Evolutionary conservation across 192 early-diverging fungal genomes (phyloP), one percentile per base, ranked within the genome.

Genomic region (Paraglomus brasilianum): DNA sequence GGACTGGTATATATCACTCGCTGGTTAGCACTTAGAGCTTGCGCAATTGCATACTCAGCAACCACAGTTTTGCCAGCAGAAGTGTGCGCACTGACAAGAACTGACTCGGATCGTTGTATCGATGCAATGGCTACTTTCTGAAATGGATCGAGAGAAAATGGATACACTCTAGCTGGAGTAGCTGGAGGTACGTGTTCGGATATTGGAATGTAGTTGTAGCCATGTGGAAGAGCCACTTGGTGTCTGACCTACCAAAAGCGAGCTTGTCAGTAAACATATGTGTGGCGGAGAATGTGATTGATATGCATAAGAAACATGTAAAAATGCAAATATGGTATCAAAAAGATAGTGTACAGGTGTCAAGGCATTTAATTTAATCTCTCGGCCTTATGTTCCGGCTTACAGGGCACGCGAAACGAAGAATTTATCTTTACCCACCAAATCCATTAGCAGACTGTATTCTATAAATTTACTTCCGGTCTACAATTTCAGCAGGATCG

Each of bases 1-100:
- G 96, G 96, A 74, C 86, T 89, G 19, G 96, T 98, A 68, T 98
- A 98, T 69, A 98, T 96, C 30, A 96, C 96, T 14, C 94, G 83
- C 79, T 96, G 94, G 78, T 95, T 96, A 67, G 90, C 79, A 41
- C 83, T 84, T 77, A 97, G 74, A 72, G 87, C 84, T 44, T 91
- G 90, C 0, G 95, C 96, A 74, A 98, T 98, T 0, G 96, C 96
- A 77, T 97, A 98, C 74, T 98, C 96, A n/a, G 96, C 96, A 30
- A 98, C 92, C 3, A 98, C 96, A 0, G 96, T 98, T 75, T 98
- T 98, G 65, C 96, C 96, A 14, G 96, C 96, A 45, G 91, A 93
- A 1, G 96, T 98, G 60, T 98, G 96, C 0, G 96, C 96, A 49
- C 91, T 87, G 1, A 98, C 95, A 43, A 98, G 76, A n/a, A 98